These are phyloP conservation scores for Raphanus hybrid DNA, from an alignment of 441 rosid genomes.

Conservation along the genomic window DNA sequence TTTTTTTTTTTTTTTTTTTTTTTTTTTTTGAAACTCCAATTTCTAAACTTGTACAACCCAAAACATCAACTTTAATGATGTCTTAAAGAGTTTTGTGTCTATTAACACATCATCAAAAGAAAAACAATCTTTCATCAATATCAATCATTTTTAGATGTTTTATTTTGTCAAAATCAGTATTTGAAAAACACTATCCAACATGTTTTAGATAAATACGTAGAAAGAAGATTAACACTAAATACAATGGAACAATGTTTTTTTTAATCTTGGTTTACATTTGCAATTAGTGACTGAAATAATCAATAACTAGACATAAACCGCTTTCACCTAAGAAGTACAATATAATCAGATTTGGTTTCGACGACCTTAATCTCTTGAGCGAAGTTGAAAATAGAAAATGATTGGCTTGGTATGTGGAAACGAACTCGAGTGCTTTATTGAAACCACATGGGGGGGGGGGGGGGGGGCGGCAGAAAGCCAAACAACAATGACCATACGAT, in stretches of 20 bases:
- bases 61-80: not conserved
- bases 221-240: not conserved
- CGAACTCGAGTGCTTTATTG: slow-evolving; percentile 32
- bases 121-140: not conserved
- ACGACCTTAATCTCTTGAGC: not conserved
- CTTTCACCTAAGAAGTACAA: not conserved
- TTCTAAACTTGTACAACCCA: not conserved
- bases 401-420: slow-evolving; percentile 13
- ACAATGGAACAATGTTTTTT: not conserved
- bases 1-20: no score
- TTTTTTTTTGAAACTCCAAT: no score
- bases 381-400: slow-evolving; percentile 22
- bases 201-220: not conserved
- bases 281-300: not conserved
- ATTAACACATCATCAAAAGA: not conserved
- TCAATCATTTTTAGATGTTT: not conserved
- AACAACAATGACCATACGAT: slow-evolving; percentile 29
- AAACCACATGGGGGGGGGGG: slow-evolving; percentile 40
- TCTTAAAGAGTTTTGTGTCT: not conserved
- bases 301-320: not conserved
- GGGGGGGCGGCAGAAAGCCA: slow-evolving; percentile 38
- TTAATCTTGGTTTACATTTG: not conserved
- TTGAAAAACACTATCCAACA: not conserved
- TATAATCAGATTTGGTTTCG: not conserved
- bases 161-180: not conserved